Evolutionary conservation across 257 asterid species (phyloP), one percentile per base, ranked within the genome.

Genomic region (Eustoma russellianum): DNA sequence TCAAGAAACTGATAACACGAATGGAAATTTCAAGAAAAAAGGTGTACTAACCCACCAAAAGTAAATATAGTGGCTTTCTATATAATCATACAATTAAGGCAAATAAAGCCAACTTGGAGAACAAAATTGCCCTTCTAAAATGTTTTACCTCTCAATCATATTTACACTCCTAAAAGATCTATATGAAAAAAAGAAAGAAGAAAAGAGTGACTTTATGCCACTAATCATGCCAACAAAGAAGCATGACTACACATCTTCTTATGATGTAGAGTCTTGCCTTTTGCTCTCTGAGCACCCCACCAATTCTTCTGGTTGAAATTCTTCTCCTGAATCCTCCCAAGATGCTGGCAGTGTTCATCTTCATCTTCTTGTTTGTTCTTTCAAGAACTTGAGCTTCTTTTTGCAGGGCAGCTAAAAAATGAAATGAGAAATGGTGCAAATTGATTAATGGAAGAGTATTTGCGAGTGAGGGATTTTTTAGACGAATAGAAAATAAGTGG

Each of bases 181-280:
- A 46, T n/a, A n/a, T n/a, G n/a, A 33, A 62, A 56, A 41, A 16
- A 14, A 47, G 54, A 60, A 11, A 56, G 56, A 24, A 0, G 30
- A 24, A 24, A 24, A 24, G 30, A 24, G 2, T 24, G 30, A 24
- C 30, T 24, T 24, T 2, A 24, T 24, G 2, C 30, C 30, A 41
- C 59, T 64, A 73, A 17, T 74, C 79, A 69, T 74, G 94, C 74
- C 86, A 86, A 64, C 96, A 86, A 47, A 86, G 89, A 17, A 86
- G 96, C 96, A 86, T 86, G 51, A 86, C 92, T 0, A 86, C 91
- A 47, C 96, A 86, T 61, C 96, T 71, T 34, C 79, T 69, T 12
- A 86, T 86, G 61, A 86, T 86, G 69, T 86, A 86, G 16, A 86
- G 92, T 59, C 71, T 79, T 16, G 96, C 88, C 61, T 86, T 83